Base-by-base conservation (phyloP, 2,329 filamentous ascomycete genomes). In the Fusarium sacchari region DNA sequence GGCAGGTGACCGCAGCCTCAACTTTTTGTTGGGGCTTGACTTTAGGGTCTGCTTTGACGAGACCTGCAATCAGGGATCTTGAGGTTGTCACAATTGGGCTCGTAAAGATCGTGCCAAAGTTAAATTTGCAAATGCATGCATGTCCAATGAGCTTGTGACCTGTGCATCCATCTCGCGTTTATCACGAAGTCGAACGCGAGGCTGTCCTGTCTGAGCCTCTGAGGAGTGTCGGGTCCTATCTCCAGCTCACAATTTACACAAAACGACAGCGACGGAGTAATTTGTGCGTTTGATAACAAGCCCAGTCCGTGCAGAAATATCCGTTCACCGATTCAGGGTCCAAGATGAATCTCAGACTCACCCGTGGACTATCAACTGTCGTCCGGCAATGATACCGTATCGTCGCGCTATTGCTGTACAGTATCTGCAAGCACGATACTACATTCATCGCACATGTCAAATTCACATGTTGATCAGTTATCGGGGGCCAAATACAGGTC, bases 391-490 rank as follows among this genome's bases (percentile, higher is more conserved):
- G 42, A 44, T 26, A 37, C 50, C 17, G 20, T 49, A 39, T 43
- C 28, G 18, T 30, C 20, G 20, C 24, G 30, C 17, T 10, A n/a
- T 49, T 10, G 24, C 20, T 12, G n/a, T n/a, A n/a, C n/a, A 17
- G 13, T 12, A 46, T 46, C 43, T 46, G 43, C 24, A 28, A 20
- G 6, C 24, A 22, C 28, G 13, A 32, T n/a, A 7, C 28, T 22
- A 30, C 20, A 2, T 28, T n/a, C 0, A 18, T 50, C 47, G 43
- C 63, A 67, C 52, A 53, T 61, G 63, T 32, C 36, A 53, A 44
- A 56, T 68, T 68, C 65, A 67, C 64, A 68, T 73, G 60, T 55
- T 43, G 36, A 52, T 44, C 39, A 26, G 46, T 55, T 56, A 46
- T 70, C 70, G 71, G 60, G 28, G 44, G 34, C 46, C 52, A 70